Conservation (phyloP, 2,329 filamentous ascomycete species). For the Fusarium irregulare region DNA sequence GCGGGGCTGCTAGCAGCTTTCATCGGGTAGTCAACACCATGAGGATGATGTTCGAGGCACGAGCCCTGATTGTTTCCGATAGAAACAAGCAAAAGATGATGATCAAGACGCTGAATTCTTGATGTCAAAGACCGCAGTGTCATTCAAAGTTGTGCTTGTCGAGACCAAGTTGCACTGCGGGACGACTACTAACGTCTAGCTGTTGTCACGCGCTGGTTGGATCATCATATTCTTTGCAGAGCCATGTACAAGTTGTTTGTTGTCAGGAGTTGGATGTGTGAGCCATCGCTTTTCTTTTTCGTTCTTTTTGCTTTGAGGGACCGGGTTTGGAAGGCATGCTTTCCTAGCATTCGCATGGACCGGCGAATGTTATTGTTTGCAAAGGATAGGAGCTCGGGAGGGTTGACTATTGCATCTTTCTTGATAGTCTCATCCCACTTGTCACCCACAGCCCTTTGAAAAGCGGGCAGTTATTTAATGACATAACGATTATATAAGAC, state of each 20-base stretch:
- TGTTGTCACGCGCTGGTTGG: constrained; percentile 11
- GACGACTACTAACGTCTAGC: not conserved
- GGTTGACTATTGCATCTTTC: not conserved
- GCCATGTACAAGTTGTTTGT: constrained; percentile 28
- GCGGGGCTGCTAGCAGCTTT: constrained; percentile 92
- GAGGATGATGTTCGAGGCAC: constrained; percentile 72
- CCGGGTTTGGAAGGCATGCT: constrained; percentile 17
- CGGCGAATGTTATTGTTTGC: constrained; percentile 24
- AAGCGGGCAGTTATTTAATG: not conserved
- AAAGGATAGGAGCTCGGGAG: not conserved
- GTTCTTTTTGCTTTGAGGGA: constrained; percentile 11
- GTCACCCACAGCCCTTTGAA: constrained; percentile 1
- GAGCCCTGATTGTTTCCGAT: constrained; percentile 76
- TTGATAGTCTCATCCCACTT: not conserved
- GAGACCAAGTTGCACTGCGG: not conserved
- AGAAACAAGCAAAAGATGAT: constrained; percentile 76
- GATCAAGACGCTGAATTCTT: constrained; percentile 73
- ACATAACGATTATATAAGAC: not conserved
- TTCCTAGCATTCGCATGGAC: constrained; percentile 21
- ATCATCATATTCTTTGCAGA: constrained; percentile 13
- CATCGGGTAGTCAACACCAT: constrained; percentile 83
- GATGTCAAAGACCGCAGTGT: constrained; percentile 31
- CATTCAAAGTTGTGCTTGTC: not conserved
- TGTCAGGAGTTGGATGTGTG: constrained; percentile 41
- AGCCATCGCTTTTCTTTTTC: constrained; percentile 36